Base-by-base conservation (phyloP, 2,329 filamentous ascomycete genomes). In the Akanthomyces uredinophilus region DNA sequence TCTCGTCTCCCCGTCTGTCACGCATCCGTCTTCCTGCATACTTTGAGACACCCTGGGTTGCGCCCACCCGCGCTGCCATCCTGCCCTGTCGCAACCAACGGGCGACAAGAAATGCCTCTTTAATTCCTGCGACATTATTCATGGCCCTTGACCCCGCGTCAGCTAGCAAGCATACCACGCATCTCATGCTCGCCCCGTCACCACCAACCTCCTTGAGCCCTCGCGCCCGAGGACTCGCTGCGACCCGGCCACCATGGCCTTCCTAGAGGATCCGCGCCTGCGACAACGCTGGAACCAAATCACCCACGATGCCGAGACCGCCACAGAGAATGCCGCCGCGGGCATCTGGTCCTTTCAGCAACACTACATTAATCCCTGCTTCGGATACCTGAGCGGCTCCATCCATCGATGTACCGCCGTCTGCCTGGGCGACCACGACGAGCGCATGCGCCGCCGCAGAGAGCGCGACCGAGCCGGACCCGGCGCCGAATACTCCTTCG, bases 251-350 rank as follows among this genome's bases (percentile, higher is more conserved):
- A 72, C 59, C 64, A 86, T 86, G 83, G 78, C 82, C 60, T 86
- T 88, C 67, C 79, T 89, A 66, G 85, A 88, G 71, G 93, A 97
- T 76, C 93, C 93, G 64, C 90, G 93, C 70, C 87, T 96, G 75
- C 91, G 93, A 67, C 92, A 96, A 75, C 92, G 91, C 69, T 91
- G 96, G 84, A 96, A 97, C 74, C 91, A 95, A 72, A 88, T 97
- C 73, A 89, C 91, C 7, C 90, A 95, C 68, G 96, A 94, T 70
- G 87, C 96, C 75, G 94, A 97, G 76, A 85, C 90, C 37, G 92
- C 91, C 52, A 96, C 96, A 64, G 92, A 96, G 73, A 89, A 91
- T 62, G 92, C 94, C n/a, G 93, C 95, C 64, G 92, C 91, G 53
- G 88, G 89, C 61, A 89, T 98, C 70, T 98, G 93, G 84, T 87